These are phyloP conservation scores for Pseudogymnoascus sp. DNA, from an alignment of 2,329 filamentous ascomycete genomes.

Conservation along the genomic window DNA sequence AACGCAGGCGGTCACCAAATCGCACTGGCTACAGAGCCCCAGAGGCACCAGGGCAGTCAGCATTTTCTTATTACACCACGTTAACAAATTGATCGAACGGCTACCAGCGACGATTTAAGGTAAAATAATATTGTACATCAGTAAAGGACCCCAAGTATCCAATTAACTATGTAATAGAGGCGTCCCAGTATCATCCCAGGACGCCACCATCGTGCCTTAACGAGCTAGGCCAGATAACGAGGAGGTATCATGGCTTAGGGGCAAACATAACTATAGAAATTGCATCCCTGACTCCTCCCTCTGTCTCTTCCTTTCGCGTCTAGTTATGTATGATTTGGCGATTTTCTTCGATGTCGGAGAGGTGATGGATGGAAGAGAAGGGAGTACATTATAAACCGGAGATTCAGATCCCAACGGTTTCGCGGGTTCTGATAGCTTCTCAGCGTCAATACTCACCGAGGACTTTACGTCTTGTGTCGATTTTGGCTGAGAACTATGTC, in stretches of 20 bases:
- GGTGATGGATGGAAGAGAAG: conserved; percentile 2
- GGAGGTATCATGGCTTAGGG: neutral
- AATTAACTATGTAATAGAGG: neutral
- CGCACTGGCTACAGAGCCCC: neutral
- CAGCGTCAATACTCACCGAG: neutral
- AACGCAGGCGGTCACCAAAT: neutral
- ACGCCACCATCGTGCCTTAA: neutral
- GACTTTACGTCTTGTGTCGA: neutral
- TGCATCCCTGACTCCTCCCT: neutral
- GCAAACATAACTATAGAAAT: neutral
- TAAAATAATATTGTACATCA: neutral
- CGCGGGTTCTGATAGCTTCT: neutral
- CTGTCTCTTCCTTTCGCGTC: neutral
- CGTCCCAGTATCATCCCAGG: neutral
- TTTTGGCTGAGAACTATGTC: neutral
- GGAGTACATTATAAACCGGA: neutral
- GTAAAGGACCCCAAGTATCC: neutral
- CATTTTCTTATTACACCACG: neutral
- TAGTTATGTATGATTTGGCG: neutral
- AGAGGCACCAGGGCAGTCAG: neutral
- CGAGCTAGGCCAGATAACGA: neutral
- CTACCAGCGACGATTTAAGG: neutral
- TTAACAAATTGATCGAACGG: neutral
- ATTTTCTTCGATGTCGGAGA: neutral
- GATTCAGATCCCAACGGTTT: neutral